phyloP scores from a whole-genome alignment of 139 green algal species.

The Limnomonas spitsbergensis region DNA sequence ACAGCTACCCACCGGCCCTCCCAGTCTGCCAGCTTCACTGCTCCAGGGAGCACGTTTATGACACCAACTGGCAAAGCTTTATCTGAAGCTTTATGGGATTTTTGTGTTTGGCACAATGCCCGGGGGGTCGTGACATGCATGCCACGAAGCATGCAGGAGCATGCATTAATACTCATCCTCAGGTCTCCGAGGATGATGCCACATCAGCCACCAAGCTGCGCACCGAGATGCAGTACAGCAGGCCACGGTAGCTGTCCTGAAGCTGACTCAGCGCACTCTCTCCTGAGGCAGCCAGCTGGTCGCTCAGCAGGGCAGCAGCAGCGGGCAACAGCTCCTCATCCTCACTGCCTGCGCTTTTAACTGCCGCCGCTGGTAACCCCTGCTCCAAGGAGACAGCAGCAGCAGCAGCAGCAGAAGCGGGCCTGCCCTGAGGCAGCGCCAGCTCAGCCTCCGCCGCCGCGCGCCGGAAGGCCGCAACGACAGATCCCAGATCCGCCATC shows the following conservation, averaged over 20 bases:
- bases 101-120: too few species aligned
- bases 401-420: background rate
- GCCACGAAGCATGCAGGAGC: too few species aligned
- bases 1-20: too few species aligned
- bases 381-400: too few species aligned
- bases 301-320: background rate
- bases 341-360: background rate
- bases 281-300: background rate
- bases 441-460: background rate
- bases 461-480: background rate
- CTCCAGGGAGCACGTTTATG: too few species aligned
- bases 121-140: too few species aligned
- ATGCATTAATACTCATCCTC: background rate
- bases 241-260: background rate
- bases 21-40: too few species aligned
- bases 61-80: too few species aligned
- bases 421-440: background rate
- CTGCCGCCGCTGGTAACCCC: too few species aligned
- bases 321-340: background rate
- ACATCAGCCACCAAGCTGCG: background rate
- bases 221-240: slow-evolving; percentile 5
- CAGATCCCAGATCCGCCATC: background rate
- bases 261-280: background rate
- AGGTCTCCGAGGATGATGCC: background rate
- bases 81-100: too few species aligned